Evolutionary conservation across 768 basidiomycete species (phyloP), one percentile per base, ranked within the genome.

Genomic region (Strobilomyces dryophilus): DNA sequence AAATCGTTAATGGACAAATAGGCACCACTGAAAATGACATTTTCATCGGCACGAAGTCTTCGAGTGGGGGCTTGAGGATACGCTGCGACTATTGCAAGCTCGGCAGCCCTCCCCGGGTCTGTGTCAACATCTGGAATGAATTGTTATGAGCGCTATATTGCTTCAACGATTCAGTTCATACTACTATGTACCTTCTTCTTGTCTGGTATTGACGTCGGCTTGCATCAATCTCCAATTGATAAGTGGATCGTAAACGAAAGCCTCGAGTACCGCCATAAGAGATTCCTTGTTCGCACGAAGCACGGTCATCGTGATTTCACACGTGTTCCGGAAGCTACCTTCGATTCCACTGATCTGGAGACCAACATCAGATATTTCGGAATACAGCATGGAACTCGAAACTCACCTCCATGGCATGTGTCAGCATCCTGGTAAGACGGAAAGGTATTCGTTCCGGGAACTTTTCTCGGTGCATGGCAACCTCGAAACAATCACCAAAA

Each of bases 381-480:
- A 26, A 32, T 21, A 27, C 5, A 18, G 34, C 37, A 47, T 5
- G 24, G 10, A 12, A 4, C 7, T 29, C 29, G 27, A 15, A 39
- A 6, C 79, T 60, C 60, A 92, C 94, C 81, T 99, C 97, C 97
- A 99, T 99, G 12, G 97, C 97, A 67, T 97, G 92, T 11, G 93
- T 95, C 48, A 99, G 80, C 97, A 99, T 99, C 60, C 97, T 79
- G 10, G 97, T 99, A 57, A 99, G 78, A 36, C 97, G 84, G 85
- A 99, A 99, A 0, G 97, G 97, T 49, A 99, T 92, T 69, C 89
- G 95, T 73, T 99, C 97, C 0, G 97, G 97, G 78, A 95, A 98
- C 73, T 99, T 99, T 71, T 97, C 94, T 63, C 94, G 88, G 61
- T 91, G 89, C 89, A 95, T 95, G 18, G 95, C 94, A 40, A 97